Evolutionary conservation across 805 yeast species (phyloP).

Genomic region (Metschnikowia gruessii): DNA sequence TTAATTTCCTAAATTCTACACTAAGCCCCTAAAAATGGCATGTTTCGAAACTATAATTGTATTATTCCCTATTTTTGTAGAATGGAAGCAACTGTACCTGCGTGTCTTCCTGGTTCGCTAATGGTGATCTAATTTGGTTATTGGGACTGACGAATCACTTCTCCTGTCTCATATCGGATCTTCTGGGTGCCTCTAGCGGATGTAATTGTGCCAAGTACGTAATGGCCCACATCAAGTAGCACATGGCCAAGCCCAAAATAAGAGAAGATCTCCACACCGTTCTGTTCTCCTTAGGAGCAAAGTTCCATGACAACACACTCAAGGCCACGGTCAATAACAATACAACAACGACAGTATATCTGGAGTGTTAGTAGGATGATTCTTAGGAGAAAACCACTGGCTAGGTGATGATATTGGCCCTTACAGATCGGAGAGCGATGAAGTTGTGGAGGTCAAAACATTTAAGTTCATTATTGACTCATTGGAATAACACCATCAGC

Average conservation of each 20-base stretch:
- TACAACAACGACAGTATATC: slow-evolving; percentile 69
- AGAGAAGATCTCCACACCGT: slow-evolving; percentile 47
- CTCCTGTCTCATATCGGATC: slow-evolving; percentile 89
- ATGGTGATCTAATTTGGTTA: no score
- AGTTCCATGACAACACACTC: slow-evolving; percentile 72
- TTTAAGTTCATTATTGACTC: no score
- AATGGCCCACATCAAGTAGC: slow-evolving; percentile 88
- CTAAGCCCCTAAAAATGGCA: no score
- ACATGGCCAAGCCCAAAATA: slow-evolving; percentile 68
- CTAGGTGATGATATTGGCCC: no score
- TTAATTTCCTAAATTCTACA: no score
- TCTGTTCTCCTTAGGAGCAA: slow-evolving; percentile 77
- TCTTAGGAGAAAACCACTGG: no score
- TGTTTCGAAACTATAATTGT: not conserved
- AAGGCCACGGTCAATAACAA: slow-evolving; percentile 55
- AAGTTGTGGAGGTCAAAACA: no score
- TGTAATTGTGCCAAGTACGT: slow-evolving; percentile 86
- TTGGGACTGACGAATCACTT: no score
- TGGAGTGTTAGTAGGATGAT: slow-evolving; percentile 25
- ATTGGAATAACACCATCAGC: no score
- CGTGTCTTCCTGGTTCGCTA: slow-evolving; percentile 4
- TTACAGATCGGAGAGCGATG: no score
- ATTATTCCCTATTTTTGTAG: not conserved
- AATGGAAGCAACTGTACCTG: slow-evolving; percentile 9
- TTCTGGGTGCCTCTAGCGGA: slow-evolving; percentile 86